Conservation (phyloP, 116 monocot genomes). For the Zostera marina region DNA sequence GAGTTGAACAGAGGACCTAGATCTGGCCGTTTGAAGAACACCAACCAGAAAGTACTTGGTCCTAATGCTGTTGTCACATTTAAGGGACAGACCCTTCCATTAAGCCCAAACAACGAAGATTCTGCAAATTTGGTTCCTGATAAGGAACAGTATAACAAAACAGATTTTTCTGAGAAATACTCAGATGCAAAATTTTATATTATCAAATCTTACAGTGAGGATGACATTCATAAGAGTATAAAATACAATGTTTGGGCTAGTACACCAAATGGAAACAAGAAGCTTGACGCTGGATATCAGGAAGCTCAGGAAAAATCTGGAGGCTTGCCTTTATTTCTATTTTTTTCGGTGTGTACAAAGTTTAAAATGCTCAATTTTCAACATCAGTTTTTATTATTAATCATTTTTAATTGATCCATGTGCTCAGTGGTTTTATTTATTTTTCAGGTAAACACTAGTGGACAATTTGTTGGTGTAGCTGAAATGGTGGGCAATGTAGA, state of each 20-base stretch:
- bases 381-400: no score
- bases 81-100: constrained; percentile 32
- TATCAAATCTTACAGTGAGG: constrained; percentile 30
- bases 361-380: no score
- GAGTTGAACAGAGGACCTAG: constrained; percentile 74
- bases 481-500: constrained; percentile 97
- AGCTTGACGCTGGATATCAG: constrained; percentile 69
- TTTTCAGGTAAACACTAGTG: constrained; percentile 80
- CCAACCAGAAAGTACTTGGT: neutral
- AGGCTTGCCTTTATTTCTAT: constrained; percentile 55
- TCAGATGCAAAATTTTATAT: constrained; percentile 18
- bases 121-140: constrained; percentile 21
- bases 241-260: constrained; percentile 96
- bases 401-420: neutral
- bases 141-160: constrained; percentile 27
- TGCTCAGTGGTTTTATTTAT: neutral
- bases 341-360: constrained; percentile 57
- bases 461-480: constrained; percentile 90
- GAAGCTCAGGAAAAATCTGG: constrained; percentile 48
- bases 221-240: constrained; percentile 73
- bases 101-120: constrained; percentile 12
- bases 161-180: constrained; percentile 18
- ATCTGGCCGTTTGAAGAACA: constrained; percentile 41
- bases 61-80: constrained; percentile 13
- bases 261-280: constrained; percentile 90